Evolutionary conservation across 2,329 filamentous ascomycete genomes (phyloP).

Genomic region (Aspergillus awamori): DNA sequence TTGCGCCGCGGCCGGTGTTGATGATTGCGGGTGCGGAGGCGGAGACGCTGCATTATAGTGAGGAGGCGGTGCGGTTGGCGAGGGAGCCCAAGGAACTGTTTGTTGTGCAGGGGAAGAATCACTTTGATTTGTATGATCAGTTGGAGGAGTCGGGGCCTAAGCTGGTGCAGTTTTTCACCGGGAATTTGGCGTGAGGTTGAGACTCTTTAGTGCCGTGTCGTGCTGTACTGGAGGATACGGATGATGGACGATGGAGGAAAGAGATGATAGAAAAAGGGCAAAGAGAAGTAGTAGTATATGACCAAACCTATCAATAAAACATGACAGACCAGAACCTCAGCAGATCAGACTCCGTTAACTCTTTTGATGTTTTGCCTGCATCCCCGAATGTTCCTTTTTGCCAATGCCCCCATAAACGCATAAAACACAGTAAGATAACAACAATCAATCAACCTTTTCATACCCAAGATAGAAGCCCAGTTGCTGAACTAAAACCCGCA

Average conservation of each 20-base stretch:
- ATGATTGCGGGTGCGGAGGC: constrained; percentile 31
- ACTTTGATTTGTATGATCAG: constrained; percentile 33
- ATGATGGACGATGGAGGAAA: background rate
- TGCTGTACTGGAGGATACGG: background rate
- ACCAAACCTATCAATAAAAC: constrained; percentile 11
- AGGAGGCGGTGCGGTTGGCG: constrained; percentile 24
- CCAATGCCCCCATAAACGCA: constrained; percentile 20
- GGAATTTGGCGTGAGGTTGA: background rate
- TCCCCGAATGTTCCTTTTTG: constrained; percentile 20
- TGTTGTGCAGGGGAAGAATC: constrained; percentile 26
- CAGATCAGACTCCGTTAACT: constrained; percentile 30
- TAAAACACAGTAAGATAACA: background rate
- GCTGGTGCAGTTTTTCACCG: constrained; percentile 7
- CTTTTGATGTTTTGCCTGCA: constrained; percentile 28
- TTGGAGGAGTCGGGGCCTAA: constrained; percentile 24
- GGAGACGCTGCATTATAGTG: constrained; percentile 27
- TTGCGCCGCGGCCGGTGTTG: constrained; percentile 30
- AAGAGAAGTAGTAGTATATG: background rate
- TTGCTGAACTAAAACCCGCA: constrained; percentile 15
- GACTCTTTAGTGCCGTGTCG: too few relatives aligned
- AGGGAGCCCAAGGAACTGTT: constrained; percentile 33
- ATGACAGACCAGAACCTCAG: constrained; percentile 19
- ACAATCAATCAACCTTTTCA: constrained; percentile 18
- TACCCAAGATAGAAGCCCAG: constrained; percentile 15
- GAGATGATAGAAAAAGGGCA: background rate